Conservation (phyloP, 2,329 filamentous ascomycete genomes). For the Acarospora socialis region DNA sequence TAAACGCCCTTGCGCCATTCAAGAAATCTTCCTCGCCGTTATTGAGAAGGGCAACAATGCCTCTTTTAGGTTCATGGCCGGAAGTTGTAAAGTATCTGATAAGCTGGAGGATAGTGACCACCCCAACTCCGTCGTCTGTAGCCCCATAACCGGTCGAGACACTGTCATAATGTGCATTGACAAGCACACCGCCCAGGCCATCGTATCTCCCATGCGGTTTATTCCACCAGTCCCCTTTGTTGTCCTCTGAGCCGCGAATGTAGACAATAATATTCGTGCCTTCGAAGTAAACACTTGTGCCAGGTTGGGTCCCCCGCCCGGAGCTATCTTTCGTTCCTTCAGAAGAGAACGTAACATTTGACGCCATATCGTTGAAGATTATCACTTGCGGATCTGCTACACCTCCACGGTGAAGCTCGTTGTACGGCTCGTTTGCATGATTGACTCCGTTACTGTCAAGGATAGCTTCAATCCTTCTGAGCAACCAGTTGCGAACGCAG, state of each 20-base stretch:
- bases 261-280: conserved; percentile 87
- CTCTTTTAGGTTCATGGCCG: conserved; percentile 59
- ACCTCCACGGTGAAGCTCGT: neutral
- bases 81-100: conserved; percentile 69
- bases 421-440: conserved; percentile 11
- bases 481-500: conserved; percentile 59
- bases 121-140: conserved; percentile 85
- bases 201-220: conserved; percentile 41
- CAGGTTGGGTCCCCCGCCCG: conserved; percentile 20
- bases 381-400: conserved; percentile 32
- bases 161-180: conserved; percentile 91
- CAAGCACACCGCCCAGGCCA: conserved; percentile 75
- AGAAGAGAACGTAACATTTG: conserved; percentile 60
- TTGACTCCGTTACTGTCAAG: conserved; percentile 44
- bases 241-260: conserved; percentile 66
- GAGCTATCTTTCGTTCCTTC: conserved; percentile 25
- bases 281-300: conserved; percentile 63
- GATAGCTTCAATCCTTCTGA: conserved; percentile 57
- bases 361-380: conserved; percentile 63
- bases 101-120: conserved; percentile 73
- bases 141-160: conserved; percentile 87
- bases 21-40: conserved; percentile 92
- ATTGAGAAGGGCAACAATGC: conserved; percentile 76
- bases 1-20: conserved; percentile 74
- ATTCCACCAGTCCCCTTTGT: conserved; percentile 60